phyloP scores from a whole-genome alignment of 768 basidiomycete genomes.

The Pisolithus albus region DNA sequence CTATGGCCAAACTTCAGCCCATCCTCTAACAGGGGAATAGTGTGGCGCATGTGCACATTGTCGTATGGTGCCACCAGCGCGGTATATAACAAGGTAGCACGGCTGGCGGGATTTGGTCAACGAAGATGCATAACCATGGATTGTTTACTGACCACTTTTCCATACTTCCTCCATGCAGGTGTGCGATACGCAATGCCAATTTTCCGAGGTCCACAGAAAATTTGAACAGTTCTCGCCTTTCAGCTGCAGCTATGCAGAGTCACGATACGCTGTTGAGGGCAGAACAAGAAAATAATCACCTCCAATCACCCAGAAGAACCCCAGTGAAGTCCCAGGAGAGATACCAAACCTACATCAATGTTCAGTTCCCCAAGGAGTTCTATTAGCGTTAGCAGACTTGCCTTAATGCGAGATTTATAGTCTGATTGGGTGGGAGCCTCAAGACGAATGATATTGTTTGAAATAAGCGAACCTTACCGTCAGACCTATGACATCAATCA shows the following conservation, averaged over 20 bases:
- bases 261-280: background rate
- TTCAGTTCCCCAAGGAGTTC: background rate
- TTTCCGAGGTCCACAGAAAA: slow-evolving; percentile 65
- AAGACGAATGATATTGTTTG: slow-evolving; percentile 1
- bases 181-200: slow-evolving; percentile 61
- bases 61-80: slow-evolving; percentile 64
- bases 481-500: slow-evolving; percentile 57
- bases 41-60: slow-evolving; percentile 57
- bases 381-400: background rate
- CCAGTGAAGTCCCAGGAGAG: slow-evolving; percentile 59
- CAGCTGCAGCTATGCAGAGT: slow-evolving; percentile 42
- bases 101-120: slow-evolving; percentile 30
- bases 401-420: background rate
- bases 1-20: slow-evolving; percentile 60
- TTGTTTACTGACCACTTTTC: slow-evolving; percentile 54
- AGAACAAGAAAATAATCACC: slow-evolving; percentile 30
- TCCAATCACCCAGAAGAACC: slow-evolving; percentile 67
- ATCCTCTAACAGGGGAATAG: slow-evolving; percentile 52
- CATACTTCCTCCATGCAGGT: slow-evolving; percentile 52
- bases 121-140: background rate
- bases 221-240: slow-evolving; percentile 55
- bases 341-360: slow-evolving; percentile 49
- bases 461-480: slow-evolving; percentile 37
- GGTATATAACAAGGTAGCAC: slow-evolving; percentile 54
- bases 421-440: background rate